phyloP scores from a whole-genome alignment of 2,329 filamentous ascomycete species.

The Biscogniauxia marginata region DNA sequence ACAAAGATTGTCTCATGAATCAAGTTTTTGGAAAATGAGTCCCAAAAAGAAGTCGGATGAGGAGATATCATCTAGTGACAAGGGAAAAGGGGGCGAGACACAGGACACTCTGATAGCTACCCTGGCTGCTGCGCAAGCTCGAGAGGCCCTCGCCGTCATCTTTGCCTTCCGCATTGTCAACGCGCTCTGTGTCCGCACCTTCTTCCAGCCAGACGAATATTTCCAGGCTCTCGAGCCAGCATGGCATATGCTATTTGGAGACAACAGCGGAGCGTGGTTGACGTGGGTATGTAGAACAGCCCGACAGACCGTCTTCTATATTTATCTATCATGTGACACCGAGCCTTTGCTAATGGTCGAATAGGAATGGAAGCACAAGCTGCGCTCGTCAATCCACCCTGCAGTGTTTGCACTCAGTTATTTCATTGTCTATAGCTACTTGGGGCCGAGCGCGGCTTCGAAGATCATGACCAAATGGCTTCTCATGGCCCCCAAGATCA shows the following conservation, averaged over 20 bases:
- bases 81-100: conserved; percentile 4
- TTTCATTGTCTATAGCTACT: conserved; percentile 55
- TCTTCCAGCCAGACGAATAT: conserved; percentile 98
- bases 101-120: conserved; percentile 18
- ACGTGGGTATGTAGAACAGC: conserved; percentile 72
- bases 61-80: conserved; percentile 8
- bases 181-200: conserved; percentile 75
- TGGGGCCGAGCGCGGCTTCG: conserved; percentile 44
- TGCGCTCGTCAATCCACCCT: conserved; percentile 92
- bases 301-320: background rate
- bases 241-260: conserved; percentile 83
- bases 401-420: conserved; percentile 79
- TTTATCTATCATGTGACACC: background rate
- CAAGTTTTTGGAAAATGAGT: conserved; percentile 13
- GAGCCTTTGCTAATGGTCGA: conserved; percentile 11
- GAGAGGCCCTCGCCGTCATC: conserved; percentile 40
- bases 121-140: conserved; percentile 31
- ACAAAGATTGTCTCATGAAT: background rate
- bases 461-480: conserved; percentile 64
- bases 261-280: conserved; percentile 77
- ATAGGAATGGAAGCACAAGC: conserved; percentile 87
- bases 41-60: conserved; percentile 23
- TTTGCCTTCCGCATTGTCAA: conserved; percentile 77
- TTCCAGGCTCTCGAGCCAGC: conserved; percentile 95
- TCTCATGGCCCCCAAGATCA: conserved; percentile 67